These are phyloP conservation scores for Saccharomycopsis sp. DNA, from an alignment of 805 yeast species.

Conservation along the genomic window DNA sequence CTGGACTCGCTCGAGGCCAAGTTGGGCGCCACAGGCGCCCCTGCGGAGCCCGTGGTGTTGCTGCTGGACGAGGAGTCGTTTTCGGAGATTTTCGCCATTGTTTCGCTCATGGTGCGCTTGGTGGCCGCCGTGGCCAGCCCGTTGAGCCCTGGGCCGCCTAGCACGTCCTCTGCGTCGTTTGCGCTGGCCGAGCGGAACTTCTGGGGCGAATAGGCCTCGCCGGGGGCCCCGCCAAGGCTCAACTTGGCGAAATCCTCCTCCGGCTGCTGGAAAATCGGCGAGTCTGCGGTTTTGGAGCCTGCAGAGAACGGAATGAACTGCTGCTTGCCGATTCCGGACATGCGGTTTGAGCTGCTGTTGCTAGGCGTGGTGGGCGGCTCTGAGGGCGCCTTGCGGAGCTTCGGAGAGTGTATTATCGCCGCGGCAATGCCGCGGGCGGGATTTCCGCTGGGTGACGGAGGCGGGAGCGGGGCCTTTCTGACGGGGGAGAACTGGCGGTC, in stretches of 20 bases:
- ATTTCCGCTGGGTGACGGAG: slow-evolving; percentile 27
- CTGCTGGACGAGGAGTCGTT: slow-evolving; percentile 17
- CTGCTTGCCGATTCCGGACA: not conserved
- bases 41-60: slow-evolving; percentile 21
- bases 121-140: not conserved
- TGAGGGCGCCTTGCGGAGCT: not conserved
- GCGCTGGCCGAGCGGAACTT: slow-evolving; percentile 19
- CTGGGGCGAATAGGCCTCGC: slow-evolving; percentile 1
- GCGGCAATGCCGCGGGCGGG: not conserved
- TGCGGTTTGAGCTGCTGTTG: not conserved
- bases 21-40: slow-evolving; percentile 37
- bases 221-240: slow-evolving; percentile 4
- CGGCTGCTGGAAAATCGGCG: slow-evolving; percentile 8
- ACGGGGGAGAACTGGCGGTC: slow-evolving; percentile 49
- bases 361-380: not conserved
- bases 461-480: slow-evolving; percentile 70
- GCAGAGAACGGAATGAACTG: slow-evolving; percentile 11
- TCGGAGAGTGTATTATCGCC: not conserved
- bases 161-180: slow-evolving; percentile 7
- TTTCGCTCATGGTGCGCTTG: not conserved
- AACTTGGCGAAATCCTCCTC: slow-evolving; percentile 10
- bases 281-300: slow-evolving; percentile 12
- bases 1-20: slow-evolving; percentile 6
- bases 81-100: not conserved
- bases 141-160: not conserved